These are phyloP conservation scores for Wickerhamomyces subpelliculosus DNA, from an alignment of 805 yeast species.

Conservation along the genomic window DNA sequence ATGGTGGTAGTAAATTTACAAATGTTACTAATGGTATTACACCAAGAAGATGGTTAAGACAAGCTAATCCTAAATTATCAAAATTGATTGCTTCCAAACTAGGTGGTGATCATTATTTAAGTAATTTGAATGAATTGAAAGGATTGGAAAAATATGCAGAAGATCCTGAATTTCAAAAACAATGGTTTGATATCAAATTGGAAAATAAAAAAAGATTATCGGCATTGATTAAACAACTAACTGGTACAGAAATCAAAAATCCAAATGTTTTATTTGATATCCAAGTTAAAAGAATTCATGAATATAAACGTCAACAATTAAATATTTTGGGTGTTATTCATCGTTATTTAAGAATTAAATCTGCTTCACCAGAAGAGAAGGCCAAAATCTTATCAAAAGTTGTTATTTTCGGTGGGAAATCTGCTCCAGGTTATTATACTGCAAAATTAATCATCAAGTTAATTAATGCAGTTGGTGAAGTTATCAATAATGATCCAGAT, in stretches of 20 bases:
- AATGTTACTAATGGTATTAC: constrained; percentile 95
- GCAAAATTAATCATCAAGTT: constrained; percentile 87
- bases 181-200: constrained; percentile 68
- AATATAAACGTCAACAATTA: constrained; percentile 91
- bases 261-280: constrained; percentile 78
- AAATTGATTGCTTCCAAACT: constrained; percentile 65
- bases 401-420: constrained; percentile 85
- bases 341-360: constrained; percentile 73
- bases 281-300: constrained; percentile 93
- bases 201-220: constrained; percentile 66
- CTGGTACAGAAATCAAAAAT: constrained; percentile 47
- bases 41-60: constrained; percentile 93
- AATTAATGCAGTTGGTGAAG: constrained; percentile 73
- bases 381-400: constrained; percentile 63
- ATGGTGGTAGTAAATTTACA: constrained; percentile 77
- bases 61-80: constrained; percentile 81
- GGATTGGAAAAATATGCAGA: constrained; percentile 58
- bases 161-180: constrained; percentile 56
- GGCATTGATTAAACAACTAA: constrained; percentile 56
- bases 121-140: constrained; percentile 61
- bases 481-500: constrained; percentile 71
- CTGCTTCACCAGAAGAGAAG: constrained; percentile 56
- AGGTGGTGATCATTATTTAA: constrained; percentile 63
- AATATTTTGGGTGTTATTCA: constrained; percentile 85
- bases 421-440: constrained; percentile 97